A percentile compares a stretch with the other conserved stretches of the same genome.
Conservation (phyloP, 192 early-diverging fungal species). For the Backusella macrospora region DNA sequence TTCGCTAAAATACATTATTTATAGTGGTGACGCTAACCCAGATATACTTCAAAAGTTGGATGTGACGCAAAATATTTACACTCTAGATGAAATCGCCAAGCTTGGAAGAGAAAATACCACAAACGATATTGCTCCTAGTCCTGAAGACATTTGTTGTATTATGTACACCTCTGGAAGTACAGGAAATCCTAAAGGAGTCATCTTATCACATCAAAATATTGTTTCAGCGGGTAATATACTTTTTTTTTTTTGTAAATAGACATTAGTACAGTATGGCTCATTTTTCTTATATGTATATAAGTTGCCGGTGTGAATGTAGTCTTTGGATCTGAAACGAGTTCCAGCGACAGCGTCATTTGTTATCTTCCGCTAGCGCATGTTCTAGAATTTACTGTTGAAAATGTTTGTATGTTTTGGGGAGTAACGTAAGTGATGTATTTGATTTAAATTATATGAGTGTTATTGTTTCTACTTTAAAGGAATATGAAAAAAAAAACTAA, state of each 20-base stretch:
- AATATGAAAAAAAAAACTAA: background rate
- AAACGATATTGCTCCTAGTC: conserved; percentile 60
- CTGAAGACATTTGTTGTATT: conserved; percentile 76
- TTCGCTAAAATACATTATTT: conserved; percentile 65
- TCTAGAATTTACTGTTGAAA: conserved; percentile 60
- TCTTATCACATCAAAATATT: conserved; percentile 81
- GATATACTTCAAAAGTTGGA: conserved; percentile 50
- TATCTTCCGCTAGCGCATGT: conserved; percentile 87
- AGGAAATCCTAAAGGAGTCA: conserved; percentile 92
- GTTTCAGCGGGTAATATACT: conserved; percentile 67
- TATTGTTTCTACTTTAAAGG: background rate
- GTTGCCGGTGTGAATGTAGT: conserved; percentile 63
- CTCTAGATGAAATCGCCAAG: conserved; percentile 65
- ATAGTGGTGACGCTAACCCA: conserved; percentile 64
- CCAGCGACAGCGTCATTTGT: conserved; percentile 59
- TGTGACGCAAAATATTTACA: conserved; percentile 57
- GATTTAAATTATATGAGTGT: background rate
- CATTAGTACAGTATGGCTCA: background rate
- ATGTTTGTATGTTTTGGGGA: conserved; percentile 36
- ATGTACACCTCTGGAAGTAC: conserved; percentile 93
- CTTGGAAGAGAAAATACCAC: conserved; percentile 68
- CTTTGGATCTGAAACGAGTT: conserved; percentile 50
- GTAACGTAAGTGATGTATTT: conserved; percentile 16
- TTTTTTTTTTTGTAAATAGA: background rate
- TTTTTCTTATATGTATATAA: conserved; percentile 32